These are phyloP conservation scores for Phytopythium aichiense DNA, from an alignment of 352 stramenopile species.

Conservation along the genomic window DNA sequence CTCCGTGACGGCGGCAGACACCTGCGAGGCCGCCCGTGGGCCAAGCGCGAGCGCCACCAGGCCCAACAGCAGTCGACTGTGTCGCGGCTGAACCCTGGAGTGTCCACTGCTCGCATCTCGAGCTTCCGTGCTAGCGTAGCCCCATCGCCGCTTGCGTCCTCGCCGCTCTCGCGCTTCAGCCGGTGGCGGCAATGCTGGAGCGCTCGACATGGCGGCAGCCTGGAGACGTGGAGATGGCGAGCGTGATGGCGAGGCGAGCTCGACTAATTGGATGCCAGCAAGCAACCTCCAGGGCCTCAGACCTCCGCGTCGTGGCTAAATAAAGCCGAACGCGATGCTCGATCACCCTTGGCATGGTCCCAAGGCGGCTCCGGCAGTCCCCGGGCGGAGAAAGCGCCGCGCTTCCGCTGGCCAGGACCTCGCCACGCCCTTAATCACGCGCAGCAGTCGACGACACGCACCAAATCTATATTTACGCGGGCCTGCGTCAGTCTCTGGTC, in stretches of 20 bases:
- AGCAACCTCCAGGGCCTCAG: no score
- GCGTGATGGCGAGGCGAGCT: no score
- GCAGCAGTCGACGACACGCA: neutral
- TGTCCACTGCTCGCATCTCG: neutral
- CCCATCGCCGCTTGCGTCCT: neutral
- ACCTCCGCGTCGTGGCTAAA: no score
- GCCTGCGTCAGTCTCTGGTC: neutral
- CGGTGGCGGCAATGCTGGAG: neutral
- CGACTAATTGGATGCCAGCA: no score
- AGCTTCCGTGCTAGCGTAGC: neutral
- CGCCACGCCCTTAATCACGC: neutral
- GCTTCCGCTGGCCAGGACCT: neutral
- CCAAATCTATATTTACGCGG: conserved; percentile 1
- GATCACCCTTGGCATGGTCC: no score
- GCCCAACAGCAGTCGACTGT: neutral
- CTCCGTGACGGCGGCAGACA: neutral
- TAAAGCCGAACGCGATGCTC: no score
- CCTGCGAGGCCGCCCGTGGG: neutral
- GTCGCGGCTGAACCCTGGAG: neutral
- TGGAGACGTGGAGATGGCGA: no score
- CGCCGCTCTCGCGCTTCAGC: neutral
- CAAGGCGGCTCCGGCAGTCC: neutral
- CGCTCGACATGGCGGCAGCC: no score
- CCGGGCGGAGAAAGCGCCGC: neutral
- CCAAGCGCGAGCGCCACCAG: neutral